phyloP scores from a whole-genome alignment of 1,139 yeast species.

The Lodderomyces jiufengensis region DNA sequence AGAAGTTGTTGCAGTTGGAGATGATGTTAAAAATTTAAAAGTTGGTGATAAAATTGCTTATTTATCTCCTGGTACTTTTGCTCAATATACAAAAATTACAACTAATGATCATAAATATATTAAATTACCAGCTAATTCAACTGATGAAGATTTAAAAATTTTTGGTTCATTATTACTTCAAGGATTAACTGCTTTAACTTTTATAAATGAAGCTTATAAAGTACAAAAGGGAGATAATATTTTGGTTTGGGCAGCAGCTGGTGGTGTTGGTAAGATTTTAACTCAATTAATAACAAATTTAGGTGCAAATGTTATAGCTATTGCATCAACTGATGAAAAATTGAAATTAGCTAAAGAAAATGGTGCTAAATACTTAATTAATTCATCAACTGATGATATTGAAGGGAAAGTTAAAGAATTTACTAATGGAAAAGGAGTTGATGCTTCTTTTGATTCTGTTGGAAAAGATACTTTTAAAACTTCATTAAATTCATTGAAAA shows the following conservation, averaged over 20 bases:
- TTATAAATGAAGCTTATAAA: slow-evolving; percentile 60
- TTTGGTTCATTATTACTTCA: slow-evolving; percentile 66
- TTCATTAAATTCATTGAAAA: slow-evolving; percentile 57
- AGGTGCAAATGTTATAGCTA: slow-evolving; percentile 82
- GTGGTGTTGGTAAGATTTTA: slow-evolving; percentile 79
- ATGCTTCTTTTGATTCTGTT: slow-evolving; percentile 72
- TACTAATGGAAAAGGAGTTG: slow-evolving; percentile 71
- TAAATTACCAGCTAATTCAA: slow-evolving; percentile 46
- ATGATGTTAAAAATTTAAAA: slow-evolving; percentile 48
- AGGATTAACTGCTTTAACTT: slow-evolving; percentile 75
- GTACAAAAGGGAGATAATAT: slow-evolving; percentile 67
- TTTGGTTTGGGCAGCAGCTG: slow-evolving; percentile 90
- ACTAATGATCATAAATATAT: slow-evolving; percentile 27
- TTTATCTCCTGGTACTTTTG: slow-evolving; percentile 50
- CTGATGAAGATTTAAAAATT: slow-evolving; percentile 46
- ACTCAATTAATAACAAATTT: slow-evolving; percentile 56
- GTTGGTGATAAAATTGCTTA: slow-evolving; percentile 77
- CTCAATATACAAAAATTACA: slow-evolving; percentile 61
- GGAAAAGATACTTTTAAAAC: slow-evolving; percentile 76
- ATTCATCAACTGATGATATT: slow-evolving; percentile 55
- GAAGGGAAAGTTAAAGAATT: slow-evolving; percentile 57
- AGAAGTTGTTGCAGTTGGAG: slow-evolving; percentile 64
- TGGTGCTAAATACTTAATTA: slow-evolving; percentile 76
- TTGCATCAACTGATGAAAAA: slow-evolving; percentile 74
- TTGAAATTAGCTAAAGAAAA: slow-evolving; percentile 53